Evolutionary conservation across 2,329 filamentous ascomycete species (phyloP).

Genomic region (Phoma sp.): DNA sequence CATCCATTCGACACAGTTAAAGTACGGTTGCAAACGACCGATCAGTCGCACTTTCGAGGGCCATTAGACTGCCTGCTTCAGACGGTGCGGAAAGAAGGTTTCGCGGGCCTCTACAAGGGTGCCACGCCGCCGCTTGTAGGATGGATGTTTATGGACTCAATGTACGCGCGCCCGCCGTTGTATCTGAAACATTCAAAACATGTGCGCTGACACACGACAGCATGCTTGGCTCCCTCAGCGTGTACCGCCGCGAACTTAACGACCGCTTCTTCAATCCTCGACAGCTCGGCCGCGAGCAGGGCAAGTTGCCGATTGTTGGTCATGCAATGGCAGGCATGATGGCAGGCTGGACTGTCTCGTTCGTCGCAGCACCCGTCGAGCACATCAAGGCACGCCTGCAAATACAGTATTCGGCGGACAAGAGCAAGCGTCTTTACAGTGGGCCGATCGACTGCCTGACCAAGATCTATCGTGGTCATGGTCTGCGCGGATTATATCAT

Average conservation of each 20-base stretch:
- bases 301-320: constrained; percentile 73
- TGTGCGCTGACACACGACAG: constrained; percentile 27
- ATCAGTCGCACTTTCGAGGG: constrained; percentile 77
- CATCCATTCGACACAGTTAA: constrained; percentile 95
- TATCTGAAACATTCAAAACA: not conserved
- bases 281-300: constrained; percentile 44
- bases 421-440: constrained; percentile 77
- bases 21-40: constrained; percentile 89
- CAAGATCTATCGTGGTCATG: constrained; percentile 68
- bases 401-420: constrained; percentile 86
- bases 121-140: constrained; percentile 89
- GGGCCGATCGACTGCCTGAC: constrained; percentile 83
- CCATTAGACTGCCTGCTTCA: constrained; percentile 84
- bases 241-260: constrained; percentile 84
- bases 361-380: constrained; percentile 69
- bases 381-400: constrained; percentile 72
- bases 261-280: constrained; percentile 76
- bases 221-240: constrained; percentile 90
- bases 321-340: constrained; percentile 88
- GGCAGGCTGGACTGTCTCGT: constrained; percentile 87
- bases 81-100: constrained; percentile 84
- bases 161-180: constrained; percentile 49
- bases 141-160: constrained; percentile 97
- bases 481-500: constrained; percentile 81
- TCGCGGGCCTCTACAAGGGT: constrained; percentile 89